phyloP scores from a whole-genome alignment of 768 basidiomycete species.

The Leccinum disarticulatum region DNA sequence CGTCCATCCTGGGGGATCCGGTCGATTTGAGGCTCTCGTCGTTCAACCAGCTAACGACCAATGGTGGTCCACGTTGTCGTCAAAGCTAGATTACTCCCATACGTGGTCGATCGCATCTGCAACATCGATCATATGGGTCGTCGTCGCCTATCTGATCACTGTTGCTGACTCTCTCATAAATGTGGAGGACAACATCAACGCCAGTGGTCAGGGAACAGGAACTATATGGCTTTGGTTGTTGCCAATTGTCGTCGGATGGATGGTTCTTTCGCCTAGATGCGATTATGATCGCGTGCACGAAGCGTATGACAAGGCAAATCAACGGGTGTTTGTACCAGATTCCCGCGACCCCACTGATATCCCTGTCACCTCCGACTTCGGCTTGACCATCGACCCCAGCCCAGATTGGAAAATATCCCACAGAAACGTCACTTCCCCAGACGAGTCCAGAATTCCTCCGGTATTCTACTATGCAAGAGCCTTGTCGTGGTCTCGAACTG shows the following conservation, averaged over 20 bases:
- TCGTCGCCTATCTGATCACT: conserved; percentile 39
- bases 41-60: conserved; percentile 42
- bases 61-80: conserved; percentile 40
- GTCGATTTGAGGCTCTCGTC: conserved; percentile 41
- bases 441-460: conserved; percentile 25
- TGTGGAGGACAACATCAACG: conserved; percentile 24
- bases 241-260: conserved; percentile 41
- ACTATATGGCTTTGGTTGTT: conserved; percentile 46
- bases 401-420: not conserved
- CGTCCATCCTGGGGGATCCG: conserved; percentile 26
- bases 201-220: conserved; percentile 40
- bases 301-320: conserved; percentile 18
- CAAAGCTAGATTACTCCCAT: conserved; percentile 37
- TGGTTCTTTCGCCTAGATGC: conserved; percentile 42
- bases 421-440: conserved; percentile 17
- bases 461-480: conserved; percentile 28
- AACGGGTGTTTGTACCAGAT: conserved; percentile 1
- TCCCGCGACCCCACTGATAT: not conserved
- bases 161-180: conserved; percentile 18
- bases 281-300: conserved; percentile 32
- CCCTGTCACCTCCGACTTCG: conserved; percentile 8
- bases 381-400: conserved; percentile 16
- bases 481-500: conserved; percentile 21
- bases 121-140: conserved; percentile 43
- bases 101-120: conserved; percentile 42